These are phyloP conservation scores for Sporisorium sorghi DNA, from an alignment of 1,284 basidiomycete species.

Conservation along the genomic window DNA sequence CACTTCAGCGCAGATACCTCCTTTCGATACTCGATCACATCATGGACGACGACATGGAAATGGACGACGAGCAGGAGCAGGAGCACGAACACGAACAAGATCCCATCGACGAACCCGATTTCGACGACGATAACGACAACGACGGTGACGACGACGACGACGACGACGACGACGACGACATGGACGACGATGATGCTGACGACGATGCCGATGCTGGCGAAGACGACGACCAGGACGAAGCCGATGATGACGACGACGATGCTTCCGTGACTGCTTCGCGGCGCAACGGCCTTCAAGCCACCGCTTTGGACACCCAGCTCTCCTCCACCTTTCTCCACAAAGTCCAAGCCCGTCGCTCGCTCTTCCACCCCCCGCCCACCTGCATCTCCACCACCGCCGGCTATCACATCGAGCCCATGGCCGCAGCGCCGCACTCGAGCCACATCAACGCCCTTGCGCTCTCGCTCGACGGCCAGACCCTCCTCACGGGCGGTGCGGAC, in stretches of 20 bases:
- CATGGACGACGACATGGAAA: constrained; percentile 54
- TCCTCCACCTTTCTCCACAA: constrained; percentile 39
- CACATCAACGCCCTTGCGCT: constrained; percentile 87
- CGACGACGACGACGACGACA: constrained; percentile 23
- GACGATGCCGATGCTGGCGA: constrained; percentile 26
- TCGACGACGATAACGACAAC: constrained; percentile 30
- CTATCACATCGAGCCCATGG: constrained; percentile 83
- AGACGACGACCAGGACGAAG: constrained; percentile 28
- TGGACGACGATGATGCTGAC: constrained; percentile 25
- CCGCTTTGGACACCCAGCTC: constrained; percentile 16
- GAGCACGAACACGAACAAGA: constrained; percentile 25
- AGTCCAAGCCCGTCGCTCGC: constrained; percentile 29
- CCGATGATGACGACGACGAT: constrained; percentile 14
- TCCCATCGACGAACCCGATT: constrained; percentile 33
- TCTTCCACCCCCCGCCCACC: constrained; percentile 29
- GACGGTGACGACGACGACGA: constrained; percentile 33
- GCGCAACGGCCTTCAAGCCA: constrained; percentile 17
- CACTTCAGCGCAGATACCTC: not conserved
- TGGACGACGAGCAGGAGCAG: constrained; percentile 50
- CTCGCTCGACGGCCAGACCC: constrained; percentile 86
- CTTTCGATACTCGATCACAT: not conserved
- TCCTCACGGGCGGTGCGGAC: constrained; percentile 91
- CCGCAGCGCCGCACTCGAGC: constrained; percentile 87
- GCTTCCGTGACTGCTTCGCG: constrained; percentile 20
- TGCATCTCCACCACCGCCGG: constrained; percentile 31